Evolutionary conservation across 176 grass and related monocot species (phyloP).

Genomic region (Bolboschoenus planiculmis): DNA sequence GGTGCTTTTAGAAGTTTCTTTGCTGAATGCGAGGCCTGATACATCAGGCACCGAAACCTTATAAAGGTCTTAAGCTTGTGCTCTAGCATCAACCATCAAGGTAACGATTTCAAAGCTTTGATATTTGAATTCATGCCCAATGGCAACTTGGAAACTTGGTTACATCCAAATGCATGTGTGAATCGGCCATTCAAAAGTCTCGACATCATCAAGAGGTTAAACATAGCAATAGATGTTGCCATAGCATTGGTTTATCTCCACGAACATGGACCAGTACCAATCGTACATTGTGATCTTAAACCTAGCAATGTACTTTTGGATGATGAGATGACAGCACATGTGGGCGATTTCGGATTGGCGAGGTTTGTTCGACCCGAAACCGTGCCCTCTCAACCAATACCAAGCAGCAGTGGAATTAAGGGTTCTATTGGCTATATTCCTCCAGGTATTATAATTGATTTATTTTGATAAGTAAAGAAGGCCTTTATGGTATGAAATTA

Average conservation of each 20-base stretch:
- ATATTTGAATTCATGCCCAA: conserved; percentile 30
- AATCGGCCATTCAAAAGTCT: background rate
- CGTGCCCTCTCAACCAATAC: conserved; percentile 13
- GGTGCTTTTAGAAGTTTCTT: conserved; percentile 27
- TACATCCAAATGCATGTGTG: conserved; percentile 4
- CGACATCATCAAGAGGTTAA: conserved; percentile 22
- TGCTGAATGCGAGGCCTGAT: conserved; percentile 24
- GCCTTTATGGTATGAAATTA: no score
- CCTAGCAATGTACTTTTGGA: conserved; percentile 44
- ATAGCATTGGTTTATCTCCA: conserved; percentile 38
- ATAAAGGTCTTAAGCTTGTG: conserved; percentile 30
- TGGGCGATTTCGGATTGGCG: conserved; percentile 36
- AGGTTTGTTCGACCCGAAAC: conserved; percentile 1
- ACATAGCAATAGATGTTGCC: conserved; percentile 30
- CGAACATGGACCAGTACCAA: conserved; percentile 12
- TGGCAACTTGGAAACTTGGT: conserved; percentile 26
- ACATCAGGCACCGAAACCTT: conserved; percentile 29
- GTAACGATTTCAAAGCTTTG: conserved; percentile 32
- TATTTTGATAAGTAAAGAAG: background rate
- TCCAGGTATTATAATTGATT: conserved; percentile 15
- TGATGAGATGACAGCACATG: conserved; percentile 17
- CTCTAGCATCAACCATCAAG: conserved; percentile 23
- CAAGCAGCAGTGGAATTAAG: conserved; percentile 22
- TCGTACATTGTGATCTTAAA: conserved; percentile 44
- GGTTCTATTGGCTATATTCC: conserved; percentile 46